Evolutionary conservation across 108 stramenopile genomes (phyloP).

Genomic region (Skeletonema marinoi): DNA sequence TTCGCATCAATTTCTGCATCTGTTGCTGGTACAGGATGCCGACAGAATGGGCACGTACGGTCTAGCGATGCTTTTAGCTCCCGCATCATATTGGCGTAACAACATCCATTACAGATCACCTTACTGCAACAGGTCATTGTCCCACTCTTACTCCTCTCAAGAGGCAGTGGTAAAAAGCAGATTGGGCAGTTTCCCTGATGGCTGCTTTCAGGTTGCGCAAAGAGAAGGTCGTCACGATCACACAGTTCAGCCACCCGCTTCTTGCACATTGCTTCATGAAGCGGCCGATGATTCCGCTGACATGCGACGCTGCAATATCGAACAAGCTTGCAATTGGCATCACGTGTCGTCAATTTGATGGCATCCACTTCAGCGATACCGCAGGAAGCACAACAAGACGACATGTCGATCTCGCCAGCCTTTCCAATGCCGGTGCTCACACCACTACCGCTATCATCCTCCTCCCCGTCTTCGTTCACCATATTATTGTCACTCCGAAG

Average conservation of each 20-base stretch:
- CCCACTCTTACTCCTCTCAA: not conserved
- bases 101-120: not conserved
- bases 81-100: not conserved
- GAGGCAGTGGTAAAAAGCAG: not conserved
- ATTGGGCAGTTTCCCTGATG: not conserved
- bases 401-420: not conserved
- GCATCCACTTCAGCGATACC: no score
- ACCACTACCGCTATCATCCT: no score
- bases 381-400: not conserved
- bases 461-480: no score
- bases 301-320: no score
- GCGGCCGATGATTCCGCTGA: no score
- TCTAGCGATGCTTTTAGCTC: not conserved
- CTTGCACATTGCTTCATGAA: not conserved
- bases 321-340: no score
- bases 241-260: not conserved
- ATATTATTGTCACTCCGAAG: no score
- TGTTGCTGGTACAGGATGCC: no score
- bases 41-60: no score
- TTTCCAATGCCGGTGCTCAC: not conserved
- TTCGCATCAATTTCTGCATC: no score
- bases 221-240: not conserved
- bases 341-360: no score
- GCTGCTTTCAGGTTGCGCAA: not conserved
- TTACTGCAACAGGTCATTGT: not conserved